Evolutionary conservation across 306 rosid species (phyloP).

Genomic region (Macrotyloma uniflorum): DNA sequence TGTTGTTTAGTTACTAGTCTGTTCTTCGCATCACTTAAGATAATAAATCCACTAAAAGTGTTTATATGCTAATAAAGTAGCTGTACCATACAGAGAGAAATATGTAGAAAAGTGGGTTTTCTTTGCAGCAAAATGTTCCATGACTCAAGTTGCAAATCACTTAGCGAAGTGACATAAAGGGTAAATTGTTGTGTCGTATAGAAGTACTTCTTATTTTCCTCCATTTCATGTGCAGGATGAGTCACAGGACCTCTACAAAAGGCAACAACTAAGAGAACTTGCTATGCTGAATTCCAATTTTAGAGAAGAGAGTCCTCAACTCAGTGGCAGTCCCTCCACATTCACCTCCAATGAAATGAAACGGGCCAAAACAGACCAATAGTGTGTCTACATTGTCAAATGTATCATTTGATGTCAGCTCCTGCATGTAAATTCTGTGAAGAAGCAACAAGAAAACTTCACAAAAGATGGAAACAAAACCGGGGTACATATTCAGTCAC

Average conservation of each 20-base stretch:
- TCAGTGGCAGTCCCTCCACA: constrained; percentile 66
- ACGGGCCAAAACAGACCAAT: constrained; percentile 73
- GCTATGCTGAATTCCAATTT: constrained; percentile 58
- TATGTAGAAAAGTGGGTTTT: neutral
- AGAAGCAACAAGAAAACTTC: constrained; percentile 38
- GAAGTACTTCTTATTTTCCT: neutral
- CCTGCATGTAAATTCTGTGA: constrained; percentile 44
- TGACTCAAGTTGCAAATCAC: constrained; percentile 2
- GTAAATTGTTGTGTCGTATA: neutral
- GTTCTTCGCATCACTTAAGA: neutral
- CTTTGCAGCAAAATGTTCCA: constrained; percentile 11
- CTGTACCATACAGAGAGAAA: neutral
- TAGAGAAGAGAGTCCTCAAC: constrained; percentile 68
- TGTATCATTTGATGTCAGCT: constrained; percentile 37
- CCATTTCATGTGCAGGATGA: constrained; percentile 63
- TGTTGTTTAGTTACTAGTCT: neutral
- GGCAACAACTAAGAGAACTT: constrained; percentile 70
- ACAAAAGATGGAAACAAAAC: constrained; percentile 19
- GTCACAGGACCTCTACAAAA: constrained; percentile 75
- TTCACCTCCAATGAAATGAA: constrained; percentile 76
- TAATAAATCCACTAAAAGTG: neutral
- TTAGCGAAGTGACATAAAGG: neutral
- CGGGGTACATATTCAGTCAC: constrained; percentile 41
- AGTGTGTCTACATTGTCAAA: constrained; percentile 29
- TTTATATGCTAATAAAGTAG: constrained; percentile 1